Evolutionary conservation across 345 rosid genomes (phyloP), one percentile per base, ranked within the genome.

Genomic region (Eucalyptus regnans): DNA sequence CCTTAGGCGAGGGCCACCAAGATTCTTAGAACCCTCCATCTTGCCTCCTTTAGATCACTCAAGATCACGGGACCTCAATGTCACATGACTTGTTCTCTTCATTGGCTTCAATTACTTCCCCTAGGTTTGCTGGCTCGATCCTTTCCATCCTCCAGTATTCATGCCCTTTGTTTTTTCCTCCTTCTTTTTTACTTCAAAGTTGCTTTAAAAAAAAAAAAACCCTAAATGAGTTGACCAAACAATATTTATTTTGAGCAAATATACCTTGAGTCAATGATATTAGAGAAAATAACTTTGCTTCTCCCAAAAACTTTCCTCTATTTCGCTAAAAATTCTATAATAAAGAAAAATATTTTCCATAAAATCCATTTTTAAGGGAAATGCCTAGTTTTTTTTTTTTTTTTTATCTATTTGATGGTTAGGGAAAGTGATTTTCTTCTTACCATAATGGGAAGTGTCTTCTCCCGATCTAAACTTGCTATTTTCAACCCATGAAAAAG

Each of bases 341-440:
- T 2, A 54, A 56, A 56, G 29, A 23, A 56, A 9, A 9, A 23
- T 56, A 22, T 23, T 54, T 52, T 56, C 5, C 11, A 56, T 56
- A 10, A 22, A 23, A 1, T 56, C 62, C 62, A 56, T 23, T 56
- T 52, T 52, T 7, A 52, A 52, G 58, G 1, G 25, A 52, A 56
- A 56, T 56, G 62, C 62, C 12, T 23, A 56, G 29, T 23, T 56
- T 23, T 51, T 56, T 9, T 33, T 33, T 33, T 33, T 33, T 33
- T 33, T 33, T 33, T 33, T 2, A 56, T 23, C 0, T 9, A 0
- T 56, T 56, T 56, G 62, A 9, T 56, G 13, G 6, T 56, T 56
- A 56, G 62, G 62, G 62, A 56, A 56, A 56, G 13, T 23, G 12
- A 56, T 9, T 56, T 56, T 56, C 62, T 56, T 56, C 62, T 56